Evolutionary conservation across 2,329 filamentous ascomycete genomes (phyloP).

Genomic region (Zelopaecilomyces penicillatus): DNA sequence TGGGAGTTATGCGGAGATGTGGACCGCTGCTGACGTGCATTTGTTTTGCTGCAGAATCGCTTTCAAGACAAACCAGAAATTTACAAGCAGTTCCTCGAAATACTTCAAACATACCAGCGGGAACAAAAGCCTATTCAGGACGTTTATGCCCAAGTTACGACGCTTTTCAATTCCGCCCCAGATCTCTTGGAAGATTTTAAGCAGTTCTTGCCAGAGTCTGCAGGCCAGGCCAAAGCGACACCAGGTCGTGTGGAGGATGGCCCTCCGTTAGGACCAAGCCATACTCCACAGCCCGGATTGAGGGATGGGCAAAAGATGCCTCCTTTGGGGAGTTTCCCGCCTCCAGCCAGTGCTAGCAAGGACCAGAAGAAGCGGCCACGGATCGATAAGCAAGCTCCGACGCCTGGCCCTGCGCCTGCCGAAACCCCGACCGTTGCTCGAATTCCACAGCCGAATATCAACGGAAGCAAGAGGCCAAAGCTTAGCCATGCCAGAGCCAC

Average conservation of each 20-base stretch:
- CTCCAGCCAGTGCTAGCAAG: constrained; percentile 70
- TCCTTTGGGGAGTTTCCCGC: constrained; percentile 89
- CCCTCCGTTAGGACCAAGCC: constrained; percentile 34
- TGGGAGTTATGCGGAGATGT: no score
- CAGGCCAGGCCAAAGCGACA: constrained; percentile 42
- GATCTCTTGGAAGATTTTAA: constrained; percentile 98
- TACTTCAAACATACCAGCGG: constrained; percentile 93
- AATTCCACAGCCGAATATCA: constrained; percentile 23
- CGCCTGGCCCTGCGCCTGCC: constrained; percentile 34
- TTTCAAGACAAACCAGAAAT: constrained; percentile 96
- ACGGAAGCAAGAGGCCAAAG: constrained; percentile 59
- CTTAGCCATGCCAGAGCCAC: constrained; percentile 59
- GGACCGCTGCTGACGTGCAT: not conserved
- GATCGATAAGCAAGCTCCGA: constrained; percentile 45
- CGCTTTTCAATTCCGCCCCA: constrained; percentile 83
- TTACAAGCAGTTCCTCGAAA: constrained; percentile 98
- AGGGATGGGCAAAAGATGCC: constrained; percentile 71
- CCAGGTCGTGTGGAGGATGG: constrained; percentile 51
- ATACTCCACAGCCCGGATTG: constrained; percentile 46
- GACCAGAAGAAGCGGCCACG: constrained; percentile 83
- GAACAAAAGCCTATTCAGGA: constrained; percentile 98
- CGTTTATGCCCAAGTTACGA: constrained; percentile 94
- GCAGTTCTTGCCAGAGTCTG: constrained; percentile 90
- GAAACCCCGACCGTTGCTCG: constrained; percentile 33
- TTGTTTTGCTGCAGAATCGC: constrained; percentile 58